Evolutionary conservation across 495 filamentous ascomycete genomes (phyloP), one percentile per base, ranked within the genome.

Genomic region (Lineolata rhizophorae): DNA sequence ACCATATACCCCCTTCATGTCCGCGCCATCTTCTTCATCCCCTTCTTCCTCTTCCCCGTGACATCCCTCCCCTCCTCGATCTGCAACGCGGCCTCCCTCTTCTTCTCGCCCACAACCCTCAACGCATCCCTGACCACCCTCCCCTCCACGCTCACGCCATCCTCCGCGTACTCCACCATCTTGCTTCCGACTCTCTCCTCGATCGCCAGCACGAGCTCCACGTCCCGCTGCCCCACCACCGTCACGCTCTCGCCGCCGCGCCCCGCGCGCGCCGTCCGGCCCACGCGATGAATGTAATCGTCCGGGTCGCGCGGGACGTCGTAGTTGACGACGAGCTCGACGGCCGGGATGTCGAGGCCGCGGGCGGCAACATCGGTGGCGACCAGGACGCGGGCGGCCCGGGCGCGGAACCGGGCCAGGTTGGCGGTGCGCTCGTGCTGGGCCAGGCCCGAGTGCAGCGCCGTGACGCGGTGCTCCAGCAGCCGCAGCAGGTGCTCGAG

Each of bases 301-400:
- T 94, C 87, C 20, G 87, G 83, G 48, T 94, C 81, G 2, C 85
- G 70, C 1, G 87, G 87, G 12, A 99, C 70, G 45, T 95, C 90
- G 47, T 79, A 95, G 49, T 99, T 95, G 30, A 99, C 56, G 5
- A 99, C 85, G 8, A 95, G 52, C 32, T 65, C 73, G 1, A 95
- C 90, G 37, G 74, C 75, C 0, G 84, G 90, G 35, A 99, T 93
- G 60, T 99, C 87, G 6, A 99, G 65, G 64, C 87, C 87, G 45
- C 87, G 64, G n/a, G 79, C 73, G 1, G 87, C 87, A 10, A 99
- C 85, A 49, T 99, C 90, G 0, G 87, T 95, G 2, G 90, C 90
- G 6, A 99, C 73, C 2, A 99, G 61, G 32, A 99, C 70, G 4
- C 87, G 65, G 9, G 87, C 85, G 0, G 83, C 85, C n/a, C 67